phyloP scores from a whole-genome alignment of 1,284 basidiomycete genomes.

The Tilletia indica region DNA sequence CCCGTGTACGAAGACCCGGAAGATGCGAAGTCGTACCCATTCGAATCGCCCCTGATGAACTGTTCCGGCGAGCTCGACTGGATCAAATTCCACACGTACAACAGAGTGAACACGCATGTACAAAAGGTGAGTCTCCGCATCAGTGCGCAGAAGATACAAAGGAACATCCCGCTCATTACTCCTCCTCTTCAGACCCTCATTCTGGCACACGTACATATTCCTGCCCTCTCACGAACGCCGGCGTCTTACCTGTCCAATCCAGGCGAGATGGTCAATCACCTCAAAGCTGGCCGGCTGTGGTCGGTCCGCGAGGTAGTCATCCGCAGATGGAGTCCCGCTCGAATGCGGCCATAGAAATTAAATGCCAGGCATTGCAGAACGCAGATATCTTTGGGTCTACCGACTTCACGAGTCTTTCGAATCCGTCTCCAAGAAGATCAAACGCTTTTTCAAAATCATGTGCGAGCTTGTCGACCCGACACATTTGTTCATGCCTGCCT shows the following conservation, averaged over 20 bases:
- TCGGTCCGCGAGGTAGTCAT: constrained; percentile 76
- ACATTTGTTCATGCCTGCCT: no score
- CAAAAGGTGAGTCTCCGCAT: no score
- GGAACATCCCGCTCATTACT: constrained; percentile 13
- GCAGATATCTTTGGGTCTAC: no score
- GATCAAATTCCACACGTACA: constrained; percentile 95
- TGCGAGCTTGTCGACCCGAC: no score
- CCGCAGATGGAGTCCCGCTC: constrained; percentile 80
- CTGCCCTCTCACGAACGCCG: constrained; percentile 31
- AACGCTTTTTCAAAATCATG: no score
- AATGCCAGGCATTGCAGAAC: no score
- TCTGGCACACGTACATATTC: constrained; percentile 48
- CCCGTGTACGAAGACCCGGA: constrained; percentile 81
- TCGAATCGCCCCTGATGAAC: constrained; percentile 36
- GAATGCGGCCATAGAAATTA: constrained; percentile 78
- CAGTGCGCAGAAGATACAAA: no score
- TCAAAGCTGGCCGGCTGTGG: constrained; percentile 62
- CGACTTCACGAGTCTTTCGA: no score
- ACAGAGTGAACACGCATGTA: constrained; percentile 93
- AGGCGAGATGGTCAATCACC: constrained; percentile 65
- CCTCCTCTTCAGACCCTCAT: constrained; percentile 38
- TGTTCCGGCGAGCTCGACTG: constrained; percentile 65
- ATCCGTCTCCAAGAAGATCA: no score
- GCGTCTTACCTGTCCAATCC: constrained; percentile 35
- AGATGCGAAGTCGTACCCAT: constrained; percentile 60